Evolutionary conservation across 1,139 yeast genomes (phyloP), one percentile per base, ranked within the genome.

Genomic region (Pichia kudriavzevii): DNA sequence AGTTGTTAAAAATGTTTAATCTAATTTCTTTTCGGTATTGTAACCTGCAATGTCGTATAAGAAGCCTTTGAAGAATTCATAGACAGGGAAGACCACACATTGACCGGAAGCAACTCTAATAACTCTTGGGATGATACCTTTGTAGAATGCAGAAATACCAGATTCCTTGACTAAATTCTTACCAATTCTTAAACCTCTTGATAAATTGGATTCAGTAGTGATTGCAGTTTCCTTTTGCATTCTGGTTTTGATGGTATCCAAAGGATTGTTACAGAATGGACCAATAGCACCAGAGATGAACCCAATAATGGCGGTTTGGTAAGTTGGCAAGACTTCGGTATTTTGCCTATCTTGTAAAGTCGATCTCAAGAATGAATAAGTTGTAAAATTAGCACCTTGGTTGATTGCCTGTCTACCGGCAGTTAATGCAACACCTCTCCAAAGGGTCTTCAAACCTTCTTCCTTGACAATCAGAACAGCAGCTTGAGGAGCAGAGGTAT

Each of bases 81-180:
- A 91, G 32, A 91, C 95, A 7, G 97, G 91, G 64, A 91, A 91
- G 14, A 96, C 93, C 39, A 91, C 97, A 38, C 97, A 96, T 64
- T 91, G 98, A 44, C 98, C 98, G 17, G 98, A 97, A 13, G 98
- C 98, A 39, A 91, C 98, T 66, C 98, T 81, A 94, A 91, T 87
- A 51, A 91, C 91, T 69, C 98, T 81, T 52, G 98, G 98, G 26
- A 96, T 87, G 57, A 91, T 91, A 66, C 98, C 98, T 63, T 88
- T 84, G 67, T 91, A 88, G 52, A 87, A 72, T 14, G 95, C 95
- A 43, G 70, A 69, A 46, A 78, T 63, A 48, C 96, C 98, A 62
- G 88, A 95, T 65, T 85, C 95, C 57, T 77, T 79, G 49, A 88
- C 66, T 59, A 91, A 72, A 55, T 79, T 91, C 38, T 67, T 67